Evolutionary conservation across 345 rosid genomes (phyloP).

Genomic region (Ceriops decandra): DNA sequence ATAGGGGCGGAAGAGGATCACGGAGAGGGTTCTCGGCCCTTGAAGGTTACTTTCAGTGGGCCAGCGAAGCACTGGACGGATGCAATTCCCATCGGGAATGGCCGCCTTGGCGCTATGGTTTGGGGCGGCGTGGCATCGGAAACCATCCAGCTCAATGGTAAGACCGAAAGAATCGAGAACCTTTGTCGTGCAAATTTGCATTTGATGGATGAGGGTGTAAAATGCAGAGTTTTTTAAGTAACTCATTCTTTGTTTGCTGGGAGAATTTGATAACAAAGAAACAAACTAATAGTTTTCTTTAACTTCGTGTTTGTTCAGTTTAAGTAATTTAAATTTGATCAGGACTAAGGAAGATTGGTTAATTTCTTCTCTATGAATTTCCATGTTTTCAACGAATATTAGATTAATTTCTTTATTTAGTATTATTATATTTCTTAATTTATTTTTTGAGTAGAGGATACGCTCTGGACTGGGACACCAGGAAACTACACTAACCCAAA

Average conservation of each 20-base stretch:
- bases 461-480: constrained; percentile 84
- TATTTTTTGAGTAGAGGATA: constrained; percentile 53
- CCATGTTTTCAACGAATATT: too few relatives aligned
- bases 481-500: constrained; percentile 59
- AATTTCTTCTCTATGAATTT: too few relatives aligned
- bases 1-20: constrained; percentile 22
- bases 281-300: too few relatives aligned
- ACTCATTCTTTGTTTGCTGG: too few relatives aligned
- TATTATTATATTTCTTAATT: neutral
- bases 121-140: constrained; percentile 84
- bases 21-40: constrained; percentile 34
- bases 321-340: too few relatives aligned
- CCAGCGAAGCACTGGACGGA: constrained; percentile 86
- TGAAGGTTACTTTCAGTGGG: constrained; percentile 57
- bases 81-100: constrained; percentile 82
- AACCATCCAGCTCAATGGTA: constrained; percentile 77
- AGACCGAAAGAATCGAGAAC: neutral
- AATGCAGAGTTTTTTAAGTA: too few relatives aligned
- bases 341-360: too few relatives aligned
- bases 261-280: too few relatives aligned
- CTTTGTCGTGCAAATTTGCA: too few relatives aligned
- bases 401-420: neutral
- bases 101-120: constrained; percentile 88
- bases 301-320: too few relatives aligned
- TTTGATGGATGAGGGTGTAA: too few relatives aligned